These are phyloP conservation scores for Spathaspora hagerdaliae DNA, from an alignment of 805 yeast genomes.

Conservation along the genomic window DNA sequence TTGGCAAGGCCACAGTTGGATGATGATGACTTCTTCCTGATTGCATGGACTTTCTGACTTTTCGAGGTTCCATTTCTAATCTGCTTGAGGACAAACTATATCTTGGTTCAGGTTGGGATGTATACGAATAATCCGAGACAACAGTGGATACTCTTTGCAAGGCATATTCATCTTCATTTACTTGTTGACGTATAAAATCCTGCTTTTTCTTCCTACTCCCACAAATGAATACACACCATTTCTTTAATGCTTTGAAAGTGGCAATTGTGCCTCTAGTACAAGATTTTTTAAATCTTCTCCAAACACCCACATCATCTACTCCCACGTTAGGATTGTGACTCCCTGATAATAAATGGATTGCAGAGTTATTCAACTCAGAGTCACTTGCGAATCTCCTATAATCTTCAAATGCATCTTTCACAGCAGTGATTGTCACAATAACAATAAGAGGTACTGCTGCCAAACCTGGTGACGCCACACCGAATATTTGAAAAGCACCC, in stretches of 20 bases:
- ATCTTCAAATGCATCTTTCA: slow-evolving; percentile 78
- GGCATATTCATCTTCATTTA: slow-evolving; percentile 20
- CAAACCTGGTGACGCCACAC: slow-evolving; percentile 67
- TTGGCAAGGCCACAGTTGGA: slow-evolving; percentile 9
- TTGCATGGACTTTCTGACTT: slow-evolving; percentile 10
- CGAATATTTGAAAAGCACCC: slow-evolving; percentile 64
- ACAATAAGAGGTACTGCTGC: slow-evolving; percentile 81
- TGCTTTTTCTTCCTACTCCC: slow-evolving; percentile 21
- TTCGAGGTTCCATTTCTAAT: not conserved
- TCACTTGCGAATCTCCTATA: slow-evolving; percentile 62
- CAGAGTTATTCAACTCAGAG: slow-evolving; percentile 62
- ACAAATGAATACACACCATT: slow-evolving; percentile 19
- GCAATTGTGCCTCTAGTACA: slow-evolving; percentile 29
- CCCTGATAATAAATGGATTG: slow-evolving; percentile 54
- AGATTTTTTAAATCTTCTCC: slow-evolving; percentile 69
- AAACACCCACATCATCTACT: slow-evolving; percentile 49
- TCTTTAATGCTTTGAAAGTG: slow-evolving; percentile 18
- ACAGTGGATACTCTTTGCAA: slow-evolving; percentile 37
- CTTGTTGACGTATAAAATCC: slow-evolving; percentile 22
- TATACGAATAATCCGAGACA: slow-evolving; percentile 25
- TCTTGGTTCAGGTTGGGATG: slow-evolving; percentile 6
- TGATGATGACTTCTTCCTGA: slow-evolving; percentile 4
- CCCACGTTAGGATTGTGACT: slow-evolving; percentile 55
- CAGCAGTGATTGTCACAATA: slow-evolving; percentile 68
- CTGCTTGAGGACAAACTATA: slow-evolving; percentile 2